Evolutionary conservation across 768 basidiomycete species (phyloP), one percentile per base, ranked within the genome.

Genomic region (Pleurotus cornucopiae): DNA sequence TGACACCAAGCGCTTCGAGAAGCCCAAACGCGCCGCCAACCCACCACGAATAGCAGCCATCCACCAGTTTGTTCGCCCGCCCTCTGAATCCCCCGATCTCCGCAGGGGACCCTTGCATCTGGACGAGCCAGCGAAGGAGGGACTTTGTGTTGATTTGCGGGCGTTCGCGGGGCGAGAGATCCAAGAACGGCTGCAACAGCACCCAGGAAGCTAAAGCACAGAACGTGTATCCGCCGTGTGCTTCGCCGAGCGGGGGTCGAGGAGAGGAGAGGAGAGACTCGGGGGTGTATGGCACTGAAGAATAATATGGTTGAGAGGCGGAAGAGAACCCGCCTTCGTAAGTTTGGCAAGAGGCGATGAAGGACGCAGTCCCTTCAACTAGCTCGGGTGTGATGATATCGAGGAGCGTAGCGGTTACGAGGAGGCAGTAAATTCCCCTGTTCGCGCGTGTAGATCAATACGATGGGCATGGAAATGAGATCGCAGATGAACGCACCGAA

Each of bases 21-120:
- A 98, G 72, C 0, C 81, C 77, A 66, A 97, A 91, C 13, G 88
- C 80, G 0, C 95, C 95, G 1, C 92, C 97, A 20, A 93, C 91
- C 97, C 96, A 99, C 97, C 97, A 99, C n/a, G 89, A 87, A 70
- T 99, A 99, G 70, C 97, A 99, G 3, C 96, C 97, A 64, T 99
- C 97, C 0, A 99, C 96, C n/a, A 99, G 80, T 69, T 99, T 99
- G 68, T 98, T 99, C 61, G 93, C 92, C 53, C 97, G 76, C 0
- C 97, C 97, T 55, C 79, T 81, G 72, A 99, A 98, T 2, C 97
- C 97, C 2, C 94, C 96, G 6, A 94, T 76, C 65, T 98, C 96
- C 9, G 81, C 77, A 43, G 85, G 85, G 1, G 73, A 70, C 0
- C 93, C 94, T 66, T 98, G 96, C 86, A 97, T 88, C 44, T 85